Conservation (phyloP, 768 basidiomycete genomes). For the Paxillus involutus region DNA sequence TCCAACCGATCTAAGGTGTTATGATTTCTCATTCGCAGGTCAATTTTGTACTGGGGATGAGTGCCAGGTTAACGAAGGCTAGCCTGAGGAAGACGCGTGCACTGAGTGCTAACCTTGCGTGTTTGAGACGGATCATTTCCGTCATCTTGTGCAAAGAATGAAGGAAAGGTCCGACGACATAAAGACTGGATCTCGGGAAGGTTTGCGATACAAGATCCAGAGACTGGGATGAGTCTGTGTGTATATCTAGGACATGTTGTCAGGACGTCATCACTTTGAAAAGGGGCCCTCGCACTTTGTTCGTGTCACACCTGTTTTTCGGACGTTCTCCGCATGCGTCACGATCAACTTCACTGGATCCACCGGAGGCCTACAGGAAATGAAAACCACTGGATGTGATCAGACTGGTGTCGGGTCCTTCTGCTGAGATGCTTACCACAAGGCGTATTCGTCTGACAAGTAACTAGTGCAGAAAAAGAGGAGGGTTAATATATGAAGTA, state of each 20-base stretch:
- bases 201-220: conserved; percentile 66
- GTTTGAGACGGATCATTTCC: conserved; percentile 32
- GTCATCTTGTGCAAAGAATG: conserved; percentile 50
- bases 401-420: not conserved
- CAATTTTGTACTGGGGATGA: conserved; percentile 71
- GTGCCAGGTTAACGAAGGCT: not conserved
- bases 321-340: conserved; percentile 61
- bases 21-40: conserved; percentile 74
- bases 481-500: not conserved
- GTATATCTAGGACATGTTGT: conserved; percentile 48
- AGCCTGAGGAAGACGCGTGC: not conserved
- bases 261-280: not conserved
- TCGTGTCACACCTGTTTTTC: conserved; percentile 58
- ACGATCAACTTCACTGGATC: conserved; percentile 72
- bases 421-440: conserved; percentile 50
- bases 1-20: conserved; percentile 58
- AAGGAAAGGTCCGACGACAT: conserved; percentile 51
- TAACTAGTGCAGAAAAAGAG: conserved; percentile 44
- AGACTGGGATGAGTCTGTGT: conserved; percentile 71
- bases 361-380: conserved; percentile 75
- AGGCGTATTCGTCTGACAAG: conserved; percentile 76
- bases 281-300: conserved; percentile 49
- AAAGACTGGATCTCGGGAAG: conserved; percentile 65
- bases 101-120: conserved; percentile 38
- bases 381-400: conserved; percentile 61